Conservation (phyloP, 495 filamentous ascomycete species). For the Aspergillus nanangensis region DNA sequence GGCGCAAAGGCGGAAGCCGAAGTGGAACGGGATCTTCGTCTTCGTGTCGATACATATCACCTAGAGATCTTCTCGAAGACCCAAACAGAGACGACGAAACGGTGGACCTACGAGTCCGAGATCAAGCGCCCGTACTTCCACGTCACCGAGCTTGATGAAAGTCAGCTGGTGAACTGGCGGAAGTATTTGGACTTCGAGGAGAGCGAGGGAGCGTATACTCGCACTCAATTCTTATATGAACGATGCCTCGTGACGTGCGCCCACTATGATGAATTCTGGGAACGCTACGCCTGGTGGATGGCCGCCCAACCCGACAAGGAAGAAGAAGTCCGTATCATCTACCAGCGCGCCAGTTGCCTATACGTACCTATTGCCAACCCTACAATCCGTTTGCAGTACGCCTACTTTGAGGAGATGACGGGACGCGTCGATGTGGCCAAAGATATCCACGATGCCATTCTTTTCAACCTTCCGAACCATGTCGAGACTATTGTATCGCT, state of each 20-base stretch:
- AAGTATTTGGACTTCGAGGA: conserved; percentile 98
- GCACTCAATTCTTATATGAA: conserved; percentile 85
- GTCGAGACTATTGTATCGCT: conserved; percentile 84
- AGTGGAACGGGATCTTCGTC: conserved; percentile 76
- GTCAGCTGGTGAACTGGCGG: conserved; percentile 86
- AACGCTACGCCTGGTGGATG: conserved; percentile 98
- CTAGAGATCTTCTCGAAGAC: conserved; percentile 77
- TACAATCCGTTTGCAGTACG: conserved; percentile 80
- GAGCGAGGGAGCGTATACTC: conserved; percentile 67
- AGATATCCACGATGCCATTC: conserved; percentile 78
- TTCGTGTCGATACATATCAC: conserved; percentile 74
- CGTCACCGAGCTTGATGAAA: conserved; percentile 84
- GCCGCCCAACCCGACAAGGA: conserved; percentile 71
- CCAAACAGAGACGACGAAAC: conserved; percentile 84
- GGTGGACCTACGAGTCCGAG: conserved; percentile 93
- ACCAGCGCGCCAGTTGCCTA: conserved; percentile 77
- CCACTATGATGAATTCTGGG: conserved; percentile 96
- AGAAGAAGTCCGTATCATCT: conserved; percentile 91
- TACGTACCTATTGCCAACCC: conserved; percentile 83
- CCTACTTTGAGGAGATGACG: conserved; percentile 86
- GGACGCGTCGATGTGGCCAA: conserved; percentile 71
- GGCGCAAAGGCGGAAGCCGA: conserved; percentile 64
- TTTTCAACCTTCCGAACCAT: conserved; percentile 65
- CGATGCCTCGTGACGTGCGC: conserved; percentile 89
- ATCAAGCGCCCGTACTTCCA: conserved; percentile 98